A percentile compares a stretch with the other conserved stretches of the same genome.
phyloP scores from a whole-genome alignment of 2,329 filamentous ascomycete species.

The Magnaporthales sp. region DNA sequence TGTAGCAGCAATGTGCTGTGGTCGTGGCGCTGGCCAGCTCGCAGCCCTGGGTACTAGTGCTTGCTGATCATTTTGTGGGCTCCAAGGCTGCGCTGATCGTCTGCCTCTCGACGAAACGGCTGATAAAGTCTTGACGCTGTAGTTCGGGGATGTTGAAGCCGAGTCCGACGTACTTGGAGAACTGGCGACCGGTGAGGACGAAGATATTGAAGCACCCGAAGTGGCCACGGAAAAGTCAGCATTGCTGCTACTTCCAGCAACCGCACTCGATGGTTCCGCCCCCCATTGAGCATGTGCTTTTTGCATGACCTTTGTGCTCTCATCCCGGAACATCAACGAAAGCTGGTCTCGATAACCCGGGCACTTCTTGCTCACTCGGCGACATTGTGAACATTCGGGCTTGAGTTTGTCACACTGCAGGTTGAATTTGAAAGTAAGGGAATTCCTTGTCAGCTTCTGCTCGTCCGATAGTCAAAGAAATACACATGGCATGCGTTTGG shows the following conservation, averaged over 20 bases:
- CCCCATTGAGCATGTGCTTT: constrained; percentile 48
- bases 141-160: constrained; percentile 16
- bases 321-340: constrained; percentile 58
- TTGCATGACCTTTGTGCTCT: constrained; percentile 52
- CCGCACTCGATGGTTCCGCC: constrained; percentile 12
- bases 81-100: not conserved
- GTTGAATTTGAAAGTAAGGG: not conserved
- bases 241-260: not conserved
- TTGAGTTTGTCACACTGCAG: constrained; percentile 49
- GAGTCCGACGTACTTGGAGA: constrained; percentile 12
- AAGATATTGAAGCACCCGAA: constrained; percentile 7
- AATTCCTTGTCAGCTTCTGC: not conserved
- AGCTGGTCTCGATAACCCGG: constrained; percentile 57
- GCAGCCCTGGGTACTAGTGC: not conserved
- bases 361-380: constrained; percentile 49
- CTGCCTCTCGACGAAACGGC: not conserved
- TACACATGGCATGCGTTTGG: not conserved
- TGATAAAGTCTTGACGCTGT: constrained; percentile 7
- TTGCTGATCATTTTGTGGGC: not conserved
- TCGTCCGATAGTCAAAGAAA: not conserved
- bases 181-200: constrained; percentile 11
- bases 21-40: constrained; percentile 7
- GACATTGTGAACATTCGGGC: constrained; percentile 55
- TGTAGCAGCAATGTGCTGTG: constrained; percentile 28
- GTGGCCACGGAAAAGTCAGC: constrained; percentile 11